Evolutionary conservation across 179 eudicot genomes (phyloP).

Genomic region (Corrigiola litoralis): DNA sequence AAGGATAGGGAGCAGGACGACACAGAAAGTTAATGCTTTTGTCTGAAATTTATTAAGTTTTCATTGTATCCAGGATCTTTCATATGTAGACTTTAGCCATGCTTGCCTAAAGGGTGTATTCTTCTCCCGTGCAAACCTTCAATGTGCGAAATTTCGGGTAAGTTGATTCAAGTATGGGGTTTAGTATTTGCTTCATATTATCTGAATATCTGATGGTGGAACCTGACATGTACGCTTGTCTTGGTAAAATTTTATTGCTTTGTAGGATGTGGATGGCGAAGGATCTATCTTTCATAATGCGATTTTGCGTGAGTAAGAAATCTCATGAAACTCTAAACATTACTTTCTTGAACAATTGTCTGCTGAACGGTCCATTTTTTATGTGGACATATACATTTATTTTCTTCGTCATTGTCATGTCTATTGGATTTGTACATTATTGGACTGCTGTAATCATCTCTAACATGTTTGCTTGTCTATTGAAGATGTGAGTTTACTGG

Average conservation of each 20-base stretch:
- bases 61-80: slow-evolving; percentile 60
- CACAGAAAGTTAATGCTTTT: not conserved
- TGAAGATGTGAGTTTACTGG: slow-evolving; percentile 96
- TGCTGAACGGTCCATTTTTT: not conserved
- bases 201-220: not conserved
- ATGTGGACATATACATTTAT: not conserved
- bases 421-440: not conserved
- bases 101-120: slow-evolving; percentile 79
- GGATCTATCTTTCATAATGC: slow-evolving; percentile 88
- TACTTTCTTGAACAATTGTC: not conserved
- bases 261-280: slow-evolving; percentile 89
- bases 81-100: slow-evolving; percentile 89
- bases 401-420: slow-evolving; percentile 10
- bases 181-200: not conserved
- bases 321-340: slow-evolving; percentile 6
- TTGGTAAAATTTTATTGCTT: slow-evolving; percentile 13
- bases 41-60: not conserved
- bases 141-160: slow-evolving; percentile 86
- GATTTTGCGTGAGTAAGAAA: slow-evolving; percentile 82
- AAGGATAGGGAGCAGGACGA: not conserved
- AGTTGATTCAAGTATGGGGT: slow-evolving; percentile 7
- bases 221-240: too few relatives aligned
- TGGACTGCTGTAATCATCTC: slow-evolving; percentile 4
- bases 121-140: slow-evolving; percentile 95
- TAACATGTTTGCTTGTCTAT: slow-evolving; percentile 37